These are phyloP conservation scores for Ustilago trichophora DNA, from an alignment of 1,284 basidiomycete genomes.

Conservation along the genomic window DNA sequence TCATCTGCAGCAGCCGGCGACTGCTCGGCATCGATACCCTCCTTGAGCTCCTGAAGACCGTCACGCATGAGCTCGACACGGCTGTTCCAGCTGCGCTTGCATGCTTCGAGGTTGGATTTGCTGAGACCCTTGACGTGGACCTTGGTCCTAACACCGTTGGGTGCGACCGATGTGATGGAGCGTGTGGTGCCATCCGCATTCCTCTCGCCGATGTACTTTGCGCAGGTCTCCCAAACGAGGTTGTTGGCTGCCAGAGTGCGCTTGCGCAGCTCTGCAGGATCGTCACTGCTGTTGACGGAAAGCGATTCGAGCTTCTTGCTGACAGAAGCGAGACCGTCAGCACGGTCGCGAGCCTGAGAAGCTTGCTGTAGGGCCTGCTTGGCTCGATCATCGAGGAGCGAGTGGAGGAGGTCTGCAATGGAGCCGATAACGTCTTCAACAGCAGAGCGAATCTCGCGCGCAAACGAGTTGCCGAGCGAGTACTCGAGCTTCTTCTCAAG, in stretches of 20 bases:
- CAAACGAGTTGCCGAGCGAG: conserved; percentile 51
- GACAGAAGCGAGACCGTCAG: conserved; percentile 22
- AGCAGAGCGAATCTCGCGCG: conserved; percentile 40
- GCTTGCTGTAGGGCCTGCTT: conserved; percentile 45
- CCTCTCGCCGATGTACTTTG: conserved; percentile 38
- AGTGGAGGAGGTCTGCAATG: conserved; percentile 55
- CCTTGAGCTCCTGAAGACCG: conserved; percentile 47
- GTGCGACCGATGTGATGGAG: conserved; percentile 35
- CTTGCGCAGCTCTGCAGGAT: conserved; percentile 30
- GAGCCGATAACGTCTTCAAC: conserved; percentile 43
- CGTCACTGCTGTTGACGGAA: conserved; percentile 6
- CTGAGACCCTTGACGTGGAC: conserved; percentile 47
- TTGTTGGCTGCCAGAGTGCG: conserved; percentile 41
- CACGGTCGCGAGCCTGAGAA: conserved; percentile 36
- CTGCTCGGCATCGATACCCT: conserved; percentile 32
- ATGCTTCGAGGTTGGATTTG: conserved; percentile 50
- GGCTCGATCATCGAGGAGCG: conserved; percentile 50
- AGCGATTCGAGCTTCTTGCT: conserved; percentile 29
- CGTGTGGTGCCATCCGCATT: conserved; percentile 30
- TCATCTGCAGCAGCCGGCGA: conserved; percentile 5
- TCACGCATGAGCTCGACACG: conserved; percentile 50
- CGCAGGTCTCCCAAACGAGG: conserved; percentile 47
- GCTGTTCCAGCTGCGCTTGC: conserved; percentile 44
- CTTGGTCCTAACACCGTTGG: conserved; percentile 39
- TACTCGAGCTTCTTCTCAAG: conserved; percentile 33